phyloP scores from a whole-genome alignment of 805 yeast species.

The Kazachstania viticola region DNA sequence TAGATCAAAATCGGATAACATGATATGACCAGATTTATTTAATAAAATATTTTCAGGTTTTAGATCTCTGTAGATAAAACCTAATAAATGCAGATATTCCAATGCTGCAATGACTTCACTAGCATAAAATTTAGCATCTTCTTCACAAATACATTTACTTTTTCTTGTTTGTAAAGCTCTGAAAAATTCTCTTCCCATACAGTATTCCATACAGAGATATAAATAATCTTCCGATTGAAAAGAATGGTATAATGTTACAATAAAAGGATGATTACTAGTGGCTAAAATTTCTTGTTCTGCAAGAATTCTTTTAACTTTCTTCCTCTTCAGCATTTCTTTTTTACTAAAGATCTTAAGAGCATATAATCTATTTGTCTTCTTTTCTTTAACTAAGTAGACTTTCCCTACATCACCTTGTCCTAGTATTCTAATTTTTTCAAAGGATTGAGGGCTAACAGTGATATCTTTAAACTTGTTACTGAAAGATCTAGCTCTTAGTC shows the following conservation, averaged over 20 bases:
- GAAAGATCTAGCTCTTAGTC: conserved; percentile 36
- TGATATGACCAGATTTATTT: conserved; percentile 95
- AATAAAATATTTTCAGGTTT: conserved; percentile 92
- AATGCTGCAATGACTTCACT: conserved; percentile 96
- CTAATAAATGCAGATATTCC: conserved; percentile 92
- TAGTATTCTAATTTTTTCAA: conserved; percentile 78
- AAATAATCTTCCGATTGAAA: conserved; percentile 89
- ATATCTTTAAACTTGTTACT: conserved; percentile 66
- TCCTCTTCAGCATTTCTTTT: conserved; percentile 88
- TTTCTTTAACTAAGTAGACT: conserved; percentile 84
- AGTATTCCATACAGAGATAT: conserved; percentile 94
- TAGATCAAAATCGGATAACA: conserved; percentile 92
- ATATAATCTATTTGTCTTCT: conserved; percentile 56
- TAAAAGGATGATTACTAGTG: conserved; percentile 92
- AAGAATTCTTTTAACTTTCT: conserved; percentile 85
- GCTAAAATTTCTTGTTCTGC: conserved; percentile 97
- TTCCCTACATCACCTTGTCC: conserved; percentile 99
- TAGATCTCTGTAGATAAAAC: conserved; percentile 90
- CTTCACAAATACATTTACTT: conserved; percentile 74
- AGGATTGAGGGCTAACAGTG: conserved; percentile 77
- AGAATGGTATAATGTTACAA: conserved; percentile 90
- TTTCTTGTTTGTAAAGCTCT: conserved; percentile 88
- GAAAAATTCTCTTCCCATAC: conserved; percentile 99
- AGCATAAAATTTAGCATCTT: conserved; percentile 87
- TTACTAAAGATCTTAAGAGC: conserved; percentile 90